Conservation (phyloP, 306 rosid species). For the Rosa lucieae region DNA sequence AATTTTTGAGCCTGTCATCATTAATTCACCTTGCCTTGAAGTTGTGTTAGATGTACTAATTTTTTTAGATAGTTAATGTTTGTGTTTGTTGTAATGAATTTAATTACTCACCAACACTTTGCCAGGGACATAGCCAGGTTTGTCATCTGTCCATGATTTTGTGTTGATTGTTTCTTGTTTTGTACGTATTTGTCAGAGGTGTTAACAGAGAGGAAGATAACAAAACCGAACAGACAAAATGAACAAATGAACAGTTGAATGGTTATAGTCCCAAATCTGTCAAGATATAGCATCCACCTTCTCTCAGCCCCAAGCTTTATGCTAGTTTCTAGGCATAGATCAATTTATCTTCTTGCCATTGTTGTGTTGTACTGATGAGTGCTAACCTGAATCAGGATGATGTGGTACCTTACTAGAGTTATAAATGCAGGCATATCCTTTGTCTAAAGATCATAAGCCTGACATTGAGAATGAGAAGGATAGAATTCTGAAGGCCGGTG, state of each 20-base stretch:
- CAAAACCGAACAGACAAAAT: neutral
- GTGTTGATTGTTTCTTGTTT: neutral
- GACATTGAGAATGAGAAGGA: conserved; percentile 83
- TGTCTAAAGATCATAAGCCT: conserved; percentile 97
- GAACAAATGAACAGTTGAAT: neutral
- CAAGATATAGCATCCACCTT: neutral
- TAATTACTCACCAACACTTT: neutral
- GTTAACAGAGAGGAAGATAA: neutral
- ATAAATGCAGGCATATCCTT: conserved; percentile 70
- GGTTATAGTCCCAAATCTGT: neutral
- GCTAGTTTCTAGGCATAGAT: neutral
- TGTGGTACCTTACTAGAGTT: conserved; percentile 25
- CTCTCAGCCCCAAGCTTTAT: conserved; percentile 6
- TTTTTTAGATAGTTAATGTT: neutral
- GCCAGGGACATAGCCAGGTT: neutral
- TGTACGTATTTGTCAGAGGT: neutral
- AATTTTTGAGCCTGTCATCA: neutral
- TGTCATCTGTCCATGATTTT: neutral
- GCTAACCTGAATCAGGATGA: conserved; percentile 17
- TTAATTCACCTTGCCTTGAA: neutral
- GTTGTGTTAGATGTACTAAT: neutral
- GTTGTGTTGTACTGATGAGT: conserved; percentile 14
- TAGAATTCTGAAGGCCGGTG: conserved; percentile 92
- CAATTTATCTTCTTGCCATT: neutral
- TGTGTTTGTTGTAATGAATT: neutral